These are phyloP conservation scores for Sedum album DNA, from an alignment of 164 flowering plant species.

Conservation along the genomic window DNA sequence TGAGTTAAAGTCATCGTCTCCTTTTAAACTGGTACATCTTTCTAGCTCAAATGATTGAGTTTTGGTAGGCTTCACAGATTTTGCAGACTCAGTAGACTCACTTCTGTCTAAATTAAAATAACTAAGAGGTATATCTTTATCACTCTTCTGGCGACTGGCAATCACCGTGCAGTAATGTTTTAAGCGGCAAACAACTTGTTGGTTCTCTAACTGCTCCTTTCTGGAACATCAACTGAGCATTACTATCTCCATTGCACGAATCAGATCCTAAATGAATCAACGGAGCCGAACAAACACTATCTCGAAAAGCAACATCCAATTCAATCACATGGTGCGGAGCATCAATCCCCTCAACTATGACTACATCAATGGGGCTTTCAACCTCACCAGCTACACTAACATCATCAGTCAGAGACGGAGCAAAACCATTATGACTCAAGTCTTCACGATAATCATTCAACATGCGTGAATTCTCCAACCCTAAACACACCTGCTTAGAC, in stretches of 20 bases:
- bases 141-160: neutral
- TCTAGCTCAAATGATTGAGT: constrained; percentile 27
- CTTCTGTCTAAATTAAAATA: constrained; percentile 16
- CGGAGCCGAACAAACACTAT: constrained; percentile 16
- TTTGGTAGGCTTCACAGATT: constrained; percentile 27
- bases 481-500: constrained; percentile 18
- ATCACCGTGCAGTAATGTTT: constrained; percentile 1
- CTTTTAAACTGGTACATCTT: constrained; percentile 26
- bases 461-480: constrained; percentile 23
- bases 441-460: constrained; percentile 15
- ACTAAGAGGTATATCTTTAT: constrained; percentile 12
- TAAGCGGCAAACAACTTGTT: constrained; percentile 8
- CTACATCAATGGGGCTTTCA: neutral
- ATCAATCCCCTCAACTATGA: constrained; percentile 8
- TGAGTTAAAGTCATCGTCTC: constrained; percentile 18
- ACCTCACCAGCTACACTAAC: neutral
- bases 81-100: constrained; percentile 26
- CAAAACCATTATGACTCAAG: neutral
- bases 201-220: neutral
- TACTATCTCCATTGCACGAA: constrained; percentile 4
- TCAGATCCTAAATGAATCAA: constrained; percentile 10
- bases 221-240: constrained; percentile 15
- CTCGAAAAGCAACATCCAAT: constrained; percentile 19
- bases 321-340: neutral
- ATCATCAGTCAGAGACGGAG: neutral